A percentile compares a stretch with the other conserved stretches of the same genome.
Evolutionary conservation across 2,329 filamentous ascomycete genomes (phyloP).

Genomic region (Claviceps cyperi): DNA sequence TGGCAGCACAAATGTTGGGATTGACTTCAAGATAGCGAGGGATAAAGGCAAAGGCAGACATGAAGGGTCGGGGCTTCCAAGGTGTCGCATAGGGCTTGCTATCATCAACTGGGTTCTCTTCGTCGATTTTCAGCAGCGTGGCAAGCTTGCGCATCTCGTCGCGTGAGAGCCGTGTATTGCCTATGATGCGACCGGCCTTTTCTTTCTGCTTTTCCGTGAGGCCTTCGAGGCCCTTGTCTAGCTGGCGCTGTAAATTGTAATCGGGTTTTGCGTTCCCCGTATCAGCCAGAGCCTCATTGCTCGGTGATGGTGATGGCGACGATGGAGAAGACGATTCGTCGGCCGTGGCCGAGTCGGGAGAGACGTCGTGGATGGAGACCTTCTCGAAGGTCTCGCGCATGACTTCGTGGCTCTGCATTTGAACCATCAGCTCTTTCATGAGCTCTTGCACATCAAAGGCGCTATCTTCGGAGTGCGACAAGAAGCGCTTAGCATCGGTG

Average conservation of each 20-base stretch:
- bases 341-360: background rate
- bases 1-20: constrained; percentile 88
- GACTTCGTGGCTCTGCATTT: constrained; percentile 19
- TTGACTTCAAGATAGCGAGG: constrained; percentile 94
- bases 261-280: constrained; percentile 7
- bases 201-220: constrained; percentile 18
- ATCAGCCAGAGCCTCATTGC: background rate
- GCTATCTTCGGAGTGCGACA: constrained; percentile 26
- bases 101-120: constrained; percentile 62
- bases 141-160: constrained; percentile 40
- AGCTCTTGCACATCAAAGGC: constrained; percentile 16
- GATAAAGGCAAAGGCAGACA: constrained; percentile 88
- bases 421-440: constrained; percentile 17
- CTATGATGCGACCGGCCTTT: constrained; percentile 20
- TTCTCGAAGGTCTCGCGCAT: constrained; percentile 18
- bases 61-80: constrained; percentile 75
- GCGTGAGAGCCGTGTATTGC: constrained; percentile 22
- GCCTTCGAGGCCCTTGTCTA: constrained; percentile 21
- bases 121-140: constrained; percentile 44
- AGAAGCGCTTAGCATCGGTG: constrained; percentile 45
- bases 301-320: background rate
- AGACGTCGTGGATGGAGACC: constrained; percentile 10
- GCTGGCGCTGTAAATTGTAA: constrained; percentile 17
- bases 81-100: constrained; percentile 80
- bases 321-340: constrained; percentile 9